A percentile compares a stretch with the other conserved stretches of the same genome.
phyloP scores from a whole-genome alignment of 352 stramenopile genomes.

The Phytophthora rubi region DNA sequence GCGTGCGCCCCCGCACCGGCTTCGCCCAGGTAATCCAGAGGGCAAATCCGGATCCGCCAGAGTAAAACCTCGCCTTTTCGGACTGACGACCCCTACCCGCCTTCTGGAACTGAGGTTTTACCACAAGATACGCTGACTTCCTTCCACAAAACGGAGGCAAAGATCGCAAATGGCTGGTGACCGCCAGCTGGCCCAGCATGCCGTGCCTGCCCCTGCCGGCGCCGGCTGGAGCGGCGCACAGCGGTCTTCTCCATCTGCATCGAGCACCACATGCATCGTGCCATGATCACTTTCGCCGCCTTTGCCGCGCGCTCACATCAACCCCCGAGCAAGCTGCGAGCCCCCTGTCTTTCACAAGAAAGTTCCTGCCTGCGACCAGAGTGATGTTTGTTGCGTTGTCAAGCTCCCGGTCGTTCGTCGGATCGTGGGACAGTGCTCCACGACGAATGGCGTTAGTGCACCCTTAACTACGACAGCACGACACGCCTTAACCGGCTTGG shows the following conservation, averaged over 20 bases:
- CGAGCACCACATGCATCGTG: neutral
- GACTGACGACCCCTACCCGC: constrained; percentile 11
- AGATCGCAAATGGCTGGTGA: constrained; percentile 29
- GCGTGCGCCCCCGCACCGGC: constrained; percentile 22
- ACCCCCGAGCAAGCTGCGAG: neutral
- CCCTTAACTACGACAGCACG: too few species aligned
- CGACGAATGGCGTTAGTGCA: constrained; percentile 2
- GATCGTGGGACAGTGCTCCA: constrained; percentile 32
- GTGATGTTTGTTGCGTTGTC: constrained; percentile 56
- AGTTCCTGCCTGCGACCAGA: constrained; percentile 32
- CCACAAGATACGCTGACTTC: constrained; percentile 28
- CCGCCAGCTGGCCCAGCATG: constrained; percentile 6
- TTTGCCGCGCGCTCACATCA: neutral
- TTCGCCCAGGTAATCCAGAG: constrained; percentile 6
- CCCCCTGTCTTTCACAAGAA: constrained; percentile 36
- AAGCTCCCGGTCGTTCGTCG: constrained; percentile 30
- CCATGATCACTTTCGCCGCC: too few species aligned
- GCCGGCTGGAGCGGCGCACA: neutral
- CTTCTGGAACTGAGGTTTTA: constrained; percentile 31
- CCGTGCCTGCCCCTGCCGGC: constrained; percentile 8
- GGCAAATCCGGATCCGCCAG: constrained; percentile 13
- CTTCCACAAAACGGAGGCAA: constrained; percentile 21
- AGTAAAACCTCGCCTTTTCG: constrained; percentile 20
- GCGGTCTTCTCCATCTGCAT: constrained; percentile 8
- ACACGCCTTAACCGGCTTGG: too few species aligned